Evolutionary conservation across 495 filamentous ascomycete genomes (phyloP).

Genomic region (Penicillium coprophilum): DNA sequence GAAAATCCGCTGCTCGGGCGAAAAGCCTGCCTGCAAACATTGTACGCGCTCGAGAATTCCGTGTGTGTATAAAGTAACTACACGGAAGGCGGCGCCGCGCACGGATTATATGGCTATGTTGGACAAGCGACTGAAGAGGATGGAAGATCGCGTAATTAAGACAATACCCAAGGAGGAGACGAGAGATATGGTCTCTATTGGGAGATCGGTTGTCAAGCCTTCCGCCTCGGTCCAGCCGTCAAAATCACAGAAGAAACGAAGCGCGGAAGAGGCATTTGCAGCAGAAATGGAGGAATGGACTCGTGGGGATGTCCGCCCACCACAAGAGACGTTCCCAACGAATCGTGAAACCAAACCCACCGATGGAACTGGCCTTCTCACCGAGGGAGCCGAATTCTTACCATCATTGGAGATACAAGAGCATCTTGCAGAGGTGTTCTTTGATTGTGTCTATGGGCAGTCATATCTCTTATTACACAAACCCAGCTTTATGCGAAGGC

Average conservation of each 20-base stretch:
- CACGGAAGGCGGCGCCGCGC: conserved; percentile 89
- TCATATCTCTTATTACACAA: conserved; percentile 95
- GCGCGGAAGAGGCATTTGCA: conserved; percentile 85
- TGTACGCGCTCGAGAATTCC: conserved; percentile 91
- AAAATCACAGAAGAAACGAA: conserved; percentile 73
- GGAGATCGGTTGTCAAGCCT: conserved; percentile 77
- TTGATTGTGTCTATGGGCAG: conserved; percentile 94
- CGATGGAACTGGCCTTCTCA: conserved; percentile 70
- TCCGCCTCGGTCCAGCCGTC: conserved; percentile 59
- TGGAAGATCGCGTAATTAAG: conserved; percentile 98
- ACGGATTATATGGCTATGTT: conserved; percentile 99
- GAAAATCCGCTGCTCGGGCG: conserved; percentile 97
- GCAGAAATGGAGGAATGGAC: conserved; percentile 82
- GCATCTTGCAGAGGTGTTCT: conserved; percentile 91
- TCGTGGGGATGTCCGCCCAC: conserved; percentile 50
- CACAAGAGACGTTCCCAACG: conserved; percentile 55
- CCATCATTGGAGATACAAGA: conserved; percentile 90
- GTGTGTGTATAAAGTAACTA: conserved; percentile 98
- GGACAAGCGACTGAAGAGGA: conserved; percentile 86
- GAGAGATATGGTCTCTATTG: conserved; percentile 58
- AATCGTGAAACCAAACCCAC: conserved; percentile 57
- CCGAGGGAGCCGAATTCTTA: conserved; percentile 79
- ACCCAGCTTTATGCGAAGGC: conserved; percentile 88
- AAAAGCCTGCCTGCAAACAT: conserved; percentile 97
- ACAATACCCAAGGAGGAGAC: conserved; percentile 83